Percentiles rank a stretch among this genome's conserved stretches.
These are phyloP conservation scores for Tylopilus balloui DNA, from an alignment of 768 basidiomycete species.

Conservation along the genomic window DNA sequence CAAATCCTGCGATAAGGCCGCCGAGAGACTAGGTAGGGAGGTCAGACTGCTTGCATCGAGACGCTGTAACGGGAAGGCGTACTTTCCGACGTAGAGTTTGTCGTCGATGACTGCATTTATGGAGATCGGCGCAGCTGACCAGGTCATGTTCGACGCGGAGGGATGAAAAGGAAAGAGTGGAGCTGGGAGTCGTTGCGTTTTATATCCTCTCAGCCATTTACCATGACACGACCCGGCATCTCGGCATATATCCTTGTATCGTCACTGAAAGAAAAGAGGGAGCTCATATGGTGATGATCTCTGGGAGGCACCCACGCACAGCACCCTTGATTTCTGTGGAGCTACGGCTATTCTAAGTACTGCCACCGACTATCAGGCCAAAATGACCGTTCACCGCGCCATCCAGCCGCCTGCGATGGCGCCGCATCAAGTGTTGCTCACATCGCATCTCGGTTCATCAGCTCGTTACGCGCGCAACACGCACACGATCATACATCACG, in stretches of 20 bases:
- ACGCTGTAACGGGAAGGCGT: conserved; percentile 2
- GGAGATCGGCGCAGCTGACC: conserved; percentile 27
- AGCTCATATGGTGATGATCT: too few species aligned
- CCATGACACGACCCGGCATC: conserved; percentile 16
- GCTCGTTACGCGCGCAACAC: too few species aligned
- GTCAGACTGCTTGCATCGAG: not conserved
- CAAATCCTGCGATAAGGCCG: conserved; percentile 31
- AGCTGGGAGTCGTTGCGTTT: conserved; percentile 11
- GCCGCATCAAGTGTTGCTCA: too few species aligned
- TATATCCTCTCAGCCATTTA: conserved; percentile 13
- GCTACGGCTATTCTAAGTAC: too few species aligned
- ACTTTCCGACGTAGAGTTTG: conserved; percentile 36
- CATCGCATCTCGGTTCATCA: too few species aligned
- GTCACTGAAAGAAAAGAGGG: too few species aligned
- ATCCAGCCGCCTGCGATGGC: too few species aligned
- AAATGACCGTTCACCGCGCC: too few species aligned
- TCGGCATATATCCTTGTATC: conserved; percentile 19
- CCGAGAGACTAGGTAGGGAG: conserved; percentile 24
- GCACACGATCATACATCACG: too few species aligned
- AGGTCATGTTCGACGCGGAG: conserved; percentile 21
- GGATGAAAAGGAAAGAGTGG: conserved; percentile 9
- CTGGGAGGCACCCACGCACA: too few species aligned
- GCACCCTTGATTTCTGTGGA: not conserved
- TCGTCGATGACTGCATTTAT: conserved; percentile 28
- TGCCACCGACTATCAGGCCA: too few species aligned